Percentiles rank a stretch among this genome's conserved stretches.
phyloP scores from a whole-genome alignment of 2,329 filamentous ascomycete genomes.

The Fusarium sp. region DNA sequence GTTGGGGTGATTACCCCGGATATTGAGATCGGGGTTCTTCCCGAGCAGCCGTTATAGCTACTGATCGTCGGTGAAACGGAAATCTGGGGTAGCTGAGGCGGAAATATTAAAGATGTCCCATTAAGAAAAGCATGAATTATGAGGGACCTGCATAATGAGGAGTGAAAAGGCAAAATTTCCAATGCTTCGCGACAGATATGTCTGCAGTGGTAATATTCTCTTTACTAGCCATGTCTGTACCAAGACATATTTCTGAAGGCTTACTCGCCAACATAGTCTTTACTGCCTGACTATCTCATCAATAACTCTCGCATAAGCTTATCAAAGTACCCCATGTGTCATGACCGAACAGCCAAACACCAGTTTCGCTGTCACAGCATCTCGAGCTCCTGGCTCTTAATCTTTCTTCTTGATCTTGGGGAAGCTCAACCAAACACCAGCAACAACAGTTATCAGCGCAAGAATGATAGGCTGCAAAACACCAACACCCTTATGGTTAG shows the following conservation, averaged over 20 bases:
- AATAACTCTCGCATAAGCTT: background rate
- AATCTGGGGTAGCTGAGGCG: background rate
- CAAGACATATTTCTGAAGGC: too few relatives aligned
- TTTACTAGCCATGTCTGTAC: accelerated
- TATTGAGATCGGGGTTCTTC: constrained; percentile 9
- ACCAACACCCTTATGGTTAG: constrained; percentile 58
- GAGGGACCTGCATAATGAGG: too few relatives aligned
- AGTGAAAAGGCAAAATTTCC: accelerated
- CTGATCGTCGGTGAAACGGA: background rate
- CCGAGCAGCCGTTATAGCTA: background rate
- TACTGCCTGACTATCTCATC: too few relatives aligned
- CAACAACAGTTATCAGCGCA: constrained; percentile 51
- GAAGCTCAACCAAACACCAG: constrained; percentile 50
- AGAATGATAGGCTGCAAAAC: constrained; percentile 62
- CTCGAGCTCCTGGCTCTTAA: background rate
- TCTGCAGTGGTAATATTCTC: accelerated
- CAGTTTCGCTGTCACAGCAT: accelerated
- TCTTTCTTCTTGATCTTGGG: constrained; percentile 49
- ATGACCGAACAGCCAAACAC: accelerated
- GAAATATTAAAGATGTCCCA: background rate
- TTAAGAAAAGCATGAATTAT: background rate
- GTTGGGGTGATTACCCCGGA: background rate
- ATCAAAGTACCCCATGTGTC: accelerated
- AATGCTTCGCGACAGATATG: background rate
- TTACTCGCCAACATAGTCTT: too few relatives aligned